These are phyloP conservation scores for Boletus rufocinnamomeus DNA, from an alignment of 768 basidiomycete species.

Conservation along the genomic window DNA sequence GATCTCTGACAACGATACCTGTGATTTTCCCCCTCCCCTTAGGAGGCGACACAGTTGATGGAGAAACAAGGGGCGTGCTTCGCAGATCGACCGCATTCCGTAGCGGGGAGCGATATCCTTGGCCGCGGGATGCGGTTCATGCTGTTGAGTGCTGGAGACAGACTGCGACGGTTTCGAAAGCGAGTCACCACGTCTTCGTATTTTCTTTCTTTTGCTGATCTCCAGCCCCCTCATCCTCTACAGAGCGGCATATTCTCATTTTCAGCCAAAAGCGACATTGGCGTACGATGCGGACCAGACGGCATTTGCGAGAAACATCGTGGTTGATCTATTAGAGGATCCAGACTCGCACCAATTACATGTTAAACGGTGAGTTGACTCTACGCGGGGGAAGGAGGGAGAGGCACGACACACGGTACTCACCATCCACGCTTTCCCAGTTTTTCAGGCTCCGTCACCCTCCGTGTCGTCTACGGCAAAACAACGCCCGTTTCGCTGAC, in stretches of 20 bases:
- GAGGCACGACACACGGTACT: not conserved
- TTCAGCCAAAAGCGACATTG: slow-evolving; percentile 50
- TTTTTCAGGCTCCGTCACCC: slow-evolving; percentile 29
- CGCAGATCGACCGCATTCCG: slow-evolving; percentile 51
- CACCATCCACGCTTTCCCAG: slow-evolving; percentile 5
- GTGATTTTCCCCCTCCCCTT: not conserved
- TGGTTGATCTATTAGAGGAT: slow-evolving; percentile 26
- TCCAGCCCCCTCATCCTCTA: no score
- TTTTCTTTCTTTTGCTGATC: not conserved
- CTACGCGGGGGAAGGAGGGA: not conserved
- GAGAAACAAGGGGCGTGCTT: slow-evolving; percentile 57
- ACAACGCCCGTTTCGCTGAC: slow-evolving; percentile 18
- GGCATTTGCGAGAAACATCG: slow-evolving; percentile 31
- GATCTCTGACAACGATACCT: not conserved
- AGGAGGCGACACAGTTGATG: slow-evolving; percentile 55
- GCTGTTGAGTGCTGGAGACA: slow-evolving; percentile 53
- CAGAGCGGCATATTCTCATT: slow-evolving; percentile 54
- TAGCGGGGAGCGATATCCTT: slow-evolving; percentile 58
- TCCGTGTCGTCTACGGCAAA: slow-evolving; percentile 34
- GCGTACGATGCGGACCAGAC: slow-evolving; percentile 50
- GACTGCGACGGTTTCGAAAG: slow-evolving; percentile 60
- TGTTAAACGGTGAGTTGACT: slow-evolving; percentile 39
- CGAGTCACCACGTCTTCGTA: slow-evolving; percentile 11
- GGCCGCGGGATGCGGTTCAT: slow-evolving; percentile 60
- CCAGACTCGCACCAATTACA: slow-evolving; percentile 28